A percentile compares a stretch with the other conserved stretches of the same genome.
Conservation (phyloP, 2,329 filamentous ascomycete genomes). For the Periconia sp. region DNA sequence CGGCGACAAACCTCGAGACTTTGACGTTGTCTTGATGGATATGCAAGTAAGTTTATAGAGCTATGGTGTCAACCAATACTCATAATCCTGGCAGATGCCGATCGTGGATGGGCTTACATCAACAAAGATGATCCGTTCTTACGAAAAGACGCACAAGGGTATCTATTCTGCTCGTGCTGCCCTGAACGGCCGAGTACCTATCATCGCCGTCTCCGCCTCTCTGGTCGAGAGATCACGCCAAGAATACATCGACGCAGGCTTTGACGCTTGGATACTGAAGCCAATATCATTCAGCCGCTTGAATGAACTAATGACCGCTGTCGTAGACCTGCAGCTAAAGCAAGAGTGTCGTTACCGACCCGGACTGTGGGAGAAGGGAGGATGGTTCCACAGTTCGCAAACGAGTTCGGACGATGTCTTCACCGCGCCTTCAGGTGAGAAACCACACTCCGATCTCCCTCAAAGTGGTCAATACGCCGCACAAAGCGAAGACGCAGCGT, state of each 20-base stretch:
- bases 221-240: constrained; percentile 72
- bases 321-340: constrained; percentile 66
- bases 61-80: constrained; percentile 8
- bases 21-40: constrained; percentile 88
- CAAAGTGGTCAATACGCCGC: constrained; percentile 20
- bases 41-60: constrained; percentile 74
- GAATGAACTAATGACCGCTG: constrained; percentile 71
- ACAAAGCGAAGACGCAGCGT: constrained; percentile 24
- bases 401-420: constrained; percentile 45
- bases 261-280: constrained; percentile 91
- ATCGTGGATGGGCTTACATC: constrained; percentile 85
- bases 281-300: constrained; percentile 83
- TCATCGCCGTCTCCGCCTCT: constrained; percentile 88
- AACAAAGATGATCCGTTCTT: constrained; percentile 81
- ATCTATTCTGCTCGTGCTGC: constrained; percentile 65
- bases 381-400: constrained; percentile 71
- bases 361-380: constrained; percentile 83
- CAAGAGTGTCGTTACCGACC: constrained; percentile 69
- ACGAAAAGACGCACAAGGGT: constrained; percentile 63
- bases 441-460: constrained; percentile 26
- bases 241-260: constrained; percentile 77
- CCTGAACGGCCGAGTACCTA: constrained; percentile 72
- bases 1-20: constrained; percentile 65
- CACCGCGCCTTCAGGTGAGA: constrained; percentile 40
- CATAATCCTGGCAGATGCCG: constrained; percentile 70